Evolutionary conservation across 192 early-diverging fungal species (phyloP).

Genomic region (Backusella tarrabulga): DNA sequence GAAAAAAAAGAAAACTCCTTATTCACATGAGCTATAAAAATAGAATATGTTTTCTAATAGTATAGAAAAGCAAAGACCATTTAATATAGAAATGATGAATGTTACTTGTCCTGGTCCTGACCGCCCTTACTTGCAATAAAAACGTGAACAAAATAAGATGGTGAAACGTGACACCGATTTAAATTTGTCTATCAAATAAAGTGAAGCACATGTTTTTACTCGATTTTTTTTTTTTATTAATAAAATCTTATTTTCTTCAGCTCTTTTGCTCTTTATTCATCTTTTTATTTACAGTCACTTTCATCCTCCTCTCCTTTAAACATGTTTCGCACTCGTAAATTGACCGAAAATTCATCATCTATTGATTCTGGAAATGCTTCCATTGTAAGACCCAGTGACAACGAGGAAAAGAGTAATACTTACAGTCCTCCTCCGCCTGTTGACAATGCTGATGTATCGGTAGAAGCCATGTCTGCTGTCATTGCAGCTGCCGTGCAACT

Average conservation of each 20-base stretch:
- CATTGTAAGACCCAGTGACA: neutral
- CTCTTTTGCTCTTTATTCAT: neutral
- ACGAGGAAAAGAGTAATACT: neutral
- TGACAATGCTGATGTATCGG: neutral
- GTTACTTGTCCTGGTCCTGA: conserved; percentile 43
- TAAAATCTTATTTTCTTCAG: neutral
- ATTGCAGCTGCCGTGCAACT: conserved; percentile 36
- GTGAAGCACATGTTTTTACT: neutral
- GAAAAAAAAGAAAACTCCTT: too few species aligned
- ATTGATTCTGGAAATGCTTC: conserved; percentile 21
- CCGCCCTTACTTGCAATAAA: conserved; percentile 33
- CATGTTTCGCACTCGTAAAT: neutral
- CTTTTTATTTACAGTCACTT: neutral
- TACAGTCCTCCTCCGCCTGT: neutral
- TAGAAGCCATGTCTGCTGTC: conserved; percentile 35
- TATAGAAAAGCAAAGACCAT: conserved; percentile 30
- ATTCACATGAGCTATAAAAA: neutral
- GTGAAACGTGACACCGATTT: neutral
- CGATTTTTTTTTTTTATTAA: neutral
- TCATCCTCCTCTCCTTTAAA: conserved; percentile 10
- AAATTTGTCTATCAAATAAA: neutral
- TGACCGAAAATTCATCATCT: conserved; percentile 10
- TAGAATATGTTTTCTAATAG: conserved; percentile 49
- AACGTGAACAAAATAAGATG: conserved; percentile 2
- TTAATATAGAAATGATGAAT: conserved; percentile 32